These are phyloP conservation scores for Geranium rotundifolium DNA, from an alignment of 345 rosid species.

Conservation along the genomic window DNA sequence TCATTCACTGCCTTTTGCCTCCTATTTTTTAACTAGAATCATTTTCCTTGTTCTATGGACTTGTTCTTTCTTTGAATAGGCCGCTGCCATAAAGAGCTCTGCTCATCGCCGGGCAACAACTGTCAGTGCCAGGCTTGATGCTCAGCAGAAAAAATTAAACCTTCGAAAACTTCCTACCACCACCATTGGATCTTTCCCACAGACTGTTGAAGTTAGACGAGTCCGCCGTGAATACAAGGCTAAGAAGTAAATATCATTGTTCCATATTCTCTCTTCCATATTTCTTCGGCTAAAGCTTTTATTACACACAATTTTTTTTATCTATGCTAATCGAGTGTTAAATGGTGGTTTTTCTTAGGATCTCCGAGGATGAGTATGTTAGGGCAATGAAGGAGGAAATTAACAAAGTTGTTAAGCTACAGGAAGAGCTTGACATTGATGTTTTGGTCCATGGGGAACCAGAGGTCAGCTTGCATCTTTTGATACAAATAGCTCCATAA, in stretches of 20 bases:
- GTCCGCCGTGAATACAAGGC: conserved; percentile 99
- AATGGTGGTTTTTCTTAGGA: conserved; percentile 28
- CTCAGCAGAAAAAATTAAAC: conserved; percentile 92
- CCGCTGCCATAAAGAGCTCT: conserved; percentile 84
- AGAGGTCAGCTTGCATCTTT: conserved; percentile 42
- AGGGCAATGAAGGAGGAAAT: conserved; percentile 90
- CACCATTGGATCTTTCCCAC: conserved; percentile 96
- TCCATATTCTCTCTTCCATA: conserved; percentile 2
- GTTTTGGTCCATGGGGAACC: conserved; percentile 98
- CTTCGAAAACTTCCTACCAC: conserved; percentile 94
- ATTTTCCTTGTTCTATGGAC: too few relatives aligned
- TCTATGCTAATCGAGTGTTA: not conserved
- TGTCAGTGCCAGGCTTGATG: conserved; percentile 79
- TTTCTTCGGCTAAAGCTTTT: too few relatives aligned
- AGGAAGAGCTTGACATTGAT: conserved; percentile 92
- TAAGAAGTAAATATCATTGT: conserved; percentile 48
- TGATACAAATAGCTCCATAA: too few relatives aligned
- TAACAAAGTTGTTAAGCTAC: conserved; percentile 75
- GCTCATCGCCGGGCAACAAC: conserved; percentile 83
- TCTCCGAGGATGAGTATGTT: conserved; percentile 78
- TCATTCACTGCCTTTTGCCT: too few relatives aligned
- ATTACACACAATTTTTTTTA: not conserved
- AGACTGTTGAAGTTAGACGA: conserved; percentile 82
- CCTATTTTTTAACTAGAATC: too few relatives aligned
- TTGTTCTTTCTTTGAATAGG: conserved; percentile 25